Conservation (phyloP, 805 yeast species). For the Starmerella kuoi region DNA sequence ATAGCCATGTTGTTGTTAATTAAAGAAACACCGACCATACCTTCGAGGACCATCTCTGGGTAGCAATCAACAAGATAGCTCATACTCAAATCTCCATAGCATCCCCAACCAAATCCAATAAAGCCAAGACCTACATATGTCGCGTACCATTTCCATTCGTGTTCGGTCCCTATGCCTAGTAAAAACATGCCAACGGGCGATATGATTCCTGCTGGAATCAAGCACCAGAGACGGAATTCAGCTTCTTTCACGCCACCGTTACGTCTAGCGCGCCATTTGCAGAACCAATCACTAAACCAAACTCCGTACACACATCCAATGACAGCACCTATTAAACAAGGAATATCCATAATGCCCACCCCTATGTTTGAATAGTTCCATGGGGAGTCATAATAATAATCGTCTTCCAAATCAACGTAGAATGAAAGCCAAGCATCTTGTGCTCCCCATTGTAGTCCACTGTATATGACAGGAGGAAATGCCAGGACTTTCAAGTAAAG, state of each 20-base stretch:
- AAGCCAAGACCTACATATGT: slow-evolving; percentile 44
- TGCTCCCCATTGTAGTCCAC: slow-evolving; percentile 65
- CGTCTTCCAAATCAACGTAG: slow-evolving; percentile 62
- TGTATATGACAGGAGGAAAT: slow-evolving; percentile 45
- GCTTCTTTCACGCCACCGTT: slow-evolving; percentile 44
- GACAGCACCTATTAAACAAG: slow-evolving; percentile 45
- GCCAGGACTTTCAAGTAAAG: slow-evolving; percentile 29
- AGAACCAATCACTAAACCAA: slow-evolving; percentile 40
- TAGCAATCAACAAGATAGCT: slow-evolving; percentile 48
- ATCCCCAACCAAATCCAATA: slow-evolving; percentile 43
- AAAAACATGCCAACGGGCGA: slow-evolving; percentile 46
- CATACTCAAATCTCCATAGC: slow-evolving; percentile 36
- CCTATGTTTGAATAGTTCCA: slow-evolving; percentile 53
- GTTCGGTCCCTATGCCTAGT: slow-evolving; percentile 54
- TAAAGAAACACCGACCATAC: slow-evolving; percentile 45
- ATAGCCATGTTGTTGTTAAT: slow-evolving; percentile 35
- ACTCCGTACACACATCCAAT: slow-evolving; percentile 41
- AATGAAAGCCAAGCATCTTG: slow-evolving; percentile 68
- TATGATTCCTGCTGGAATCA: slow-evolving; percentile 36
- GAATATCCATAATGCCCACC: slow-evolving; percentile 66
- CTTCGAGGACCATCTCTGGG: slow-evolving; percentile 41
- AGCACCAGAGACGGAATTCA: slow-evolving; percentile 47
- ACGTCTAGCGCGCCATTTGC: slow-evolving; percentile 37
- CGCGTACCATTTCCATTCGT: slow-evolving; percentile 44
- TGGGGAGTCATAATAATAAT: slow-evolving; percentile 51